Base-by-base conservation (phyloP, 2,329 filamentous ascomycete species). In the Hymenoscyphus albidus region DNA sequence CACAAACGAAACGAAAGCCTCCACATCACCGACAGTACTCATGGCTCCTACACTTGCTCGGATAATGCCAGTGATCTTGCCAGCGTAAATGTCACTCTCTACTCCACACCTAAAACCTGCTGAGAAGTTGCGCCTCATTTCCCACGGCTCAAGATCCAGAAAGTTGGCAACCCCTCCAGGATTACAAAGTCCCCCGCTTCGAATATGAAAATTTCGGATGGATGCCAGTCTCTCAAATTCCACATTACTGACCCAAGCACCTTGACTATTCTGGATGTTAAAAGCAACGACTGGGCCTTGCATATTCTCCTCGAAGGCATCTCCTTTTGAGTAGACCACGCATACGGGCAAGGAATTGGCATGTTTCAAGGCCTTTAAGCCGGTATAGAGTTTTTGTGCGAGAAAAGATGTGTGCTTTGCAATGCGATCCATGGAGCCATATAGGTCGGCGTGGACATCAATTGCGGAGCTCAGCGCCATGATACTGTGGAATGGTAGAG, bases 111-210 rank as follows among this genome's bases (percentile, higher is more conserved):
- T 85, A 73, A 93, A 87, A 0, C 95, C 95, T 1, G 89, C 85
- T 0, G 90, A 92, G 72, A 95, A 97, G 74, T 97, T 96, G 65
- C 84, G 83, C 70, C 83, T 88, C 83, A 97, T 88, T 73, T 98
- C 93, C 85, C 88, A 90, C 0, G 92, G 87, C 58, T 88, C 83
- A 61, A 97, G 81, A 1, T 81, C 80, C n/a, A 98, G 82, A 22
- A 87, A 85, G 1, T 83, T 81, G 14, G 93, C 89, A 64, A 96
- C 85, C 1, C 93, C 93, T 10, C 93, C 95, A 0, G 95, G 94
- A 71, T 97, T 97, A 78, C 95, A 99, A 1, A 97, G 81, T 0
- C 92, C 90, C 5, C 95, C 95, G 0, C 92, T 97, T 44, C 95
- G 86, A 18, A 98, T 79, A 72, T 97, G 92, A 54, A 98, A 90